Percentiles rank a stretch among this genome's conserved stretches.
Evolutionary conservation across 768 basidiomycete genomes (phyloP).

Genomic region (Calocybe gangraenosa): DNA sequence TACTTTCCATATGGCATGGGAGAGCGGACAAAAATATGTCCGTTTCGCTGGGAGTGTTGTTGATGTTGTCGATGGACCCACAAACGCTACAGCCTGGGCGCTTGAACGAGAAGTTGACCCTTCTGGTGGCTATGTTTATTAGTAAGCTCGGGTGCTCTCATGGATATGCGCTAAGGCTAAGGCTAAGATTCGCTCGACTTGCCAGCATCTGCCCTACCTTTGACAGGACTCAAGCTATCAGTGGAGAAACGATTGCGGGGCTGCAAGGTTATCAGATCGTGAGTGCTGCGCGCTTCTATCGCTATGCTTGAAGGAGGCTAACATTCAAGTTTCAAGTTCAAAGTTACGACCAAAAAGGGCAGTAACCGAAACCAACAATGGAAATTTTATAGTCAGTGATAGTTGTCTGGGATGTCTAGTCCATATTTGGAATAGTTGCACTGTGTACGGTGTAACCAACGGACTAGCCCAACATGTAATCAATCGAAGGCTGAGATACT

Average conservation of each 20-base stretch:
- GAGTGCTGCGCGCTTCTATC: too few species aligned
- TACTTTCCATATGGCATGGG: slow-evolving; percentile 1
- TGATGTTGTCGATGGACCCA: not conserved
- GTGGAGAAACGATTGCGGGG: slow-evolving; percentile 5
- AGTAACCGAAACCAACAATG: too few species aligned
- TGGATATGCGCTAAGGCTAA: not conserved
- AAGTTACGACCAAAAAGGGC: too few species aligned
- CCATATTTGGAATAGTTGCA: too few species aligned
- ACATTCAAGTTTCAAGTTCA: too few species aligned
- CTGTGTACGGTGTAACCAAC: too few species aligned
- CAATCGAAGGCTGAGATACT: too few species aligned
- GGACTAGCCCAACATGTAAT: too few species aligned
- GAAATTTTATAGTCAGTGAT: too few species aligned
- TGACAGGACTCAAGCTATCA: slow-evolving; percentile 3
- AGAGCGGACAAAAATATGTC: not conserved
- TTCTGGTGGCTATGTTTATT: slow-evolving; percentile 5
- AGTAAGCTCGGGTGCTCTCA: not conserved
- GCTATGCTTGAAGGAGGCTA: too few species aligned
- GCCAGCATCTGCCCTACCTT: slow-evolving; percentile 6
- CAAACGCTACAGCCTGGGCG: slow-evolving; percentile 5
- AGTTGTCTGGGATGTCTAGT: too few species aligned
- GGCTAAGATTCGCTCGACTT: not conserved
- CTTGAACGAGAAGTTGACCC: slow-evolving; percentile 5
- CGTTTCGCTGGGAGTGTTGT: not conserved
- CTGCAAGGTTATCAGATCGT: too few species aligned